These are phyloP conservation scores for Yarrowia galli DNA, from an alignment of 1,139 yeast species.

Conservation along the genomic window DNA sequence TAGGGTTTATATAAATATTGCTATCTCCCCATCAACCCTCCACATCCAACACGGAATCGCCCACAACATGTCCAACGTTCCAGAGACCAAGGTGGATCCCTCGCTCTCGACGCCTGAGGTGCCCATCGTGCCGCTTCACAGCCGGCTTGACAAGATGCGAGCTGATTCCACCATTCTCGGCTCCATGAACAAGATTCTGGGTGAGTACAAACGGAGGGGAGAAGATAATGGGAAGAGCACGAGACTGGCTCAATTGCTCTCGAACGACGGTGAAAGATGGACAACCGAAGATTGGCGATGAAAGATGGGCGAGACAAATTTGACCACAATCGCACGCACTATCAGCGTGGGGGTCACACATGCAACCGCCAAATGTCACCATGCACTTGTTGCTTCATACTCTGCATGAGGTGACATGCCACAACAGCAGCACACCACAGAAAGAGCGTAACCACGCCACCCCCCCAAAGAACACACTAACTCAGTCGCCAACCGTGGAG, in stretches of 20 bases:
- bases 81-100: conserved; percentile 38
- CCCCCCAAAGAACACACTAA: conserved; percentile 36
- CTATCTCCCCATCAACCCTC: conserved; percentile 14
- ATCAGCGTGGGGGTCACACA: conserved; percentile 29
- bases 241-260: conserved; percentile 4
- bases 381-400: conserved; percentile 13
- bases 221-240: not conserved
- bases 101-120: conserved; percentile 37
- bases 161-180: conserved; percentile 53
- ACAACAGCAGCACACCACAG: not conserved
- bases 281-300: too few relatives aligned
- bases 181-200: conserved; percentile 53
- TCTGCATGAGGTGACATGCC: conserved; percentile 7
- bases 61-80: conserved; percentile 37
- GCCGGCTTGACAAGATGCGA: conserved; percentile 50
- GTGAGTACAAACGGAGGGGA: not conserved
- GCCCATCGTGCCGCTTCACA: conserved; percentile 32
- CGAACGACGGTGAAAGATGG: not conserved
- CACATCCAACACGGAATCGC: conserved; percentile 10
- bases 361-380: not conserved
- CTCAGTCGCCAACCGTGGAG: conserved; percentile 92
- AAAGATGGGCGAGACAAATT: too few relatives aligned
- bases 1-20: conserved; percentile 33
- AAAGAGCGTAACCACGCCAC: too few relatives aligned
- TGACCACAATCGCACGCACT: not conserved